Evolutionary conservation across 306 rosid species (phyloP).

Genomic region (Ziziphus jujuba): DNA sequence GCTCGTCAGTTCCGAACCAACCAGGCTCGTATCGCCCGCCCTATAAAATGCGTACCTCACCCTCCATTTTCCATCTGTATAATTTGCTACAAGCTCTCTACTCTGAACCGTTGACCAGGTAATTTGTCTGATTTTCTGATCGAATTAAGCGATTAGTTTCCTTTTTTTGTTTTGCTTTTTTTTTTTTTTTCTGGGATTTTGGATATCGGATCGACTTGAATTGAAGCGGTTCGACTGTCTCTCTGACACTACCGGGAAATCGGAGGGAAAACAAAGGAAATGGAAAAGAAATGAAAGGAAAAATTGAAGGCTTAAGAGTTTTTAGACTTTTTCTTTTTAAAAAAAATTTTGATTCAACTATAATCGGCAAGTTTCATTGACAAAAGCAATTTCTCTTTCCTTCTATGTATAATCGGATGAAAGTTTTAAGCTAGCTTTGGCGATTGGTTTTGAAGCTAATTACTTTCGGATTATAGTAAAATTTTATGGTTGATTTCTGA

Average conservation of each 20-base stretch:
- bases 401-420: background rate
- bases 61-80: background rate
- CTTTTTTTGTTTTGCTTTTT: background rate
- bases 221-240: background rate
- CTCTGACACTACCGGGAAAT: conserved; percentile 1
- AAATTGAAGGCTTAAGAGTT: background rate
- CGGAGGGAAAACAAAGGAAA: background rate
- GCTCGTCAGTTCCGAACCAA: conserved; percentile 3
- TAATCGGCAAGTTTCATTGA: background rate
- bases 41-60: conserved; percentile 21
- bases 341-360: too few species aligned
- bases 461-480: background rate
- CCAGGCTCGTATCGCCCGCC: conserved; percentile 29
- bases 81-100: background rate
- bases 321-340: too few species aligned
- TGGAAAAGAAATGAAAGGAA: background rate
- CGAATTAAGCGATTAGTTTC: background rate
- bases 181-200: too few species aligned
- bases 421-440: background rate
- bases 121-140: background rate
- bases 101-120: background rate
- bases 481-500: background rate
- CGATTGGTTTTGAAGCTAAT: background rate
- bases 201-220: background rate
- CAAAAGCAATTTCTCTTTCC: too few species aligned